These are phyloP conservation scores for Colletotrichum noveboracense DNA, from an alignment of 2,329 filamentous ascomycete species.

Conservation along the genomic window DNA sequence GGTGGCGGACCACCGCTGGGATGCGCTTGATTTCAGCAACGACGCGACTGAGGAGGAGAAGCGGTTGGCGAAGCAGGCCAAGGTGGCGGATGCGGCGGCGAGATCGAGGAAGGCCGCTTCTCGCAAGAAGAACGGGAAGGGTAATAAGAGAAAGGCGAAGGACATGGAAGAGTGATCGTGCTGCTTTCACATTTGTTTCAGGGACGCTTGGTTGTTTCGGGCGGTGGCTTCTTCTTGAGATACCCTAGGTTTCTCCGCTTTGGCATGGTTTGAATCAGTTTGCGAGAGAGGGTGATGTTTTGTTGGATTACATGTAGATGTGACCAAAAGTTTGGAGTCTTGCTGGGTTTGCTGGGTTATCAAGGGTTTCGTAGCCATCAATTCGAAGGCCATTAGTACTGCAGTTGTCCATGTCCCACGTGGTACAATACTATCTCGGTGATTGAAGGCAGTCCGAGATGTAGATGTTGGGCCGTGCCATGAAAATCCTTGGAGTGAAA, in stretches of 20 bases:
- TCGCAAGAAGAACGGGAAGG: neutral
- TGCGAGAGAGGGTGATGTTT: rapidly evolving
- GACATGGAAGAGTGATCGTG: neutral
- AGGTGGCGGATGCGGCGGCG: neutral
- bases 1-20: constrained; percentile 21
- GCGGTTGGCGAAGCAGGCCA: neutral
- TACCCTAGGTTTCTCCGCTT: neutral
- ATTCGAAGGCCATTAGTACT: neutral
- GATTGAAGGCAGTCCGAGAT: neutral
- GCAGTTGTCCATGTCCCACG: too few species aligned
- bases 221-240: neutral
- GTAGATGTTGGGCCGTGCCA: too few species aligned
- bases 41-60: neutral
- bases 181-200: neutral
- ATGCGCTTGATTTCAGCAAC: constrained; percentile 13
- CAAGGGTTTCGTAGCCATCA: neutral
- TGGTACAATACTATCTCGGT: neutral
- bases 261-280: too few species aligned
- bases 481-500: too few species aligned
- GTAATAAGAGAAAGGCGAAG: neutral
- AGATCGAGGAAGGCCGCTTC: neutral
- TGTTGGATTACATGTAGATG: neutral
- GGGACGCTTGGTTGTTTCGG: neutral
- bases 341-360: neutral
- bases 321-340: neutral